phyloP scores from a whole-genome alignment of 2,329 filamentous ascomycete genomes.

The Meredithiella fracta region DNA sequence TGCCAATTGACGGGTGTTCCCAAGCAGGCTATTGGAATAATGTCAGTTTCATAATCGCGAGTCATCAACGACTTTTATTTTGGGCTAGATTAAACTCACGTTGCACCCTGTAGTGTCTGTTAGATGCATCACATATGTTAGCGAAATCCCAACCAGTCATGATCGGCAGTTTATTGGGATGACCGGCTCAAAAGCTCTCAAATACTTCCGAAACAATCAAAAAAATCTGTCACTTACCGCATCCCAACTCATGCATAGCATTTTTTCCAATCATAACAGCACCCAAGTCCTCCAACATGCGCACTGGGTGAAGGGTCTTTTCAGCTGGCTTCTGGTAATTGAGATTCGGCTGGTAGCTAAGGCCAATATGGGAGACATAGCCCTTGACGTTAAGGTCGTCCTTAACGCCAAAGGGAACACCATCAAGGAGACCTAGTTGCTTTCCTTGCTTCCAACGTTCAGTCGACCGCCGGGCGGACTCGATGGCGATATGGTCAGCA shows the following conservation, averaged over 20 bases:
- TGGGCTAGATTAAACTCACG: constrained; percentile 20
- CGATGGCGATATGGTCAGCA: constrained; percentile 38
- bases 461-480: constrained; percentile 57
- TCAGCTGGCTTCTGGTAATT: constrained; percentile 33
- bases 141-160: neutral
- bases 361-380: constrained; percentile 45
- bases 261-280: constrained; percentile 61
- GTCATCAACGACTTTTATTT: neutral
- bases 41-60: constrained; percentile 2
- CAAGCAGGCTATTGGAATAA: constrained; percentile 33
- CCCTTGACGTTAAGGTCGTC: constrained; percentile 61
- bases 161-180: neutral
- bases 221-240: constrained; percentile 30
- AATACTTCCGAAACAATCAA: neutral
- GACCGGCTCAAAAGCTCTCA: too few species aligned
- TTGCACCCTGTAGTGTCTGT: constrained; percentile 72
- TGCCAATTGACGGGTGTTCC: constrained; percentile 67
- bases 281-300: constrained; percentile 55
- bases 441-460: constrained; percentile 51
- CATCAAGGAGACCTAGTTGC: constrained; percentile 55
- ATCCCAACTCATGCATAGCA: constrained; percentile 66
- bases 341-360: constrained; percentile 36
- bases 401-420: constrained; percentile 69
- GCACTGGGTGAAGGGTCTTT: constrained; percentile 53
- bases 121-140: constrained; percentile 12